Conservation (phyloP, 2,329 filamentous ascomycete species). For the Apiospora phragmitis region DNA sequence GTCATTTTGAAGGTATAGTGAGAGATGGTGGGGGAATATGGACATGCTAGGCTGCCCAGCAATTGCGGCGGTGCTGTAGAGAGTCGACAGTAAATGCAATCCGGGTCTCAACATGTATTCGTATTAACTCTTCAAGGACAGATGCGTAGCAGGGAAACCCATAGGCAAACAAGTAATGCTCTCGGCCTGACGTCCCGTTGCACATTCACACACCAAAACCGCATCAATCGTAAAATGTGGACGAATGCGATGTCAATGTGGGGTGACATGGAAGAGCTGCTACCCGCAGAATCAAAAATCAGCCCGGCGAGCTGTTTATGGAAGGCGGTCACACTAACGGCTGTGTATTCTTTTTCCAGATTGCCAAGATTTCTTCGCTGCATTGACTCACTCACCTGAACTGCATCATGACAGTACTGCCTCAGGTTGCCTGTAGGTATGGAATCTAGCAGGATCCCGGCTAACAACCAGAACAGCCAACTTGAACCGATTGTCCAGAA, state of each 20-base stretch:
- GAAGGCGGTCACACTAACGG: slow-evolving; percentile 10
- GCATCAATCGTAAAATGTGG: slow-evolving; percentile 7
- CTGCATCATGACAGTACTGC: background rate
- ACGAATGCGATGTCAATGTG: slow-evolving; percentile 9
- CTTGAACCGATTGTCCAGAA: no score
- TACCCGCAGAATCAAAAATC: background rate
- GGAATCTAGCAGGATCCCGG: no score
- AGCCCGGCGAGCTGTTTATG: slow-evolving; percentile 8
- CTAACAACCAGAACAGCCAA: no score
- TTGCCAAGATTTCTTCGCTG: background rate
- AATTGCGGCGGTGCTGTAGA: background rate
- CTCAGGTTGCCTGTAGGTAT: no score
- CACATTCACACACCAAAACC: slow-evolving; percentile 8
- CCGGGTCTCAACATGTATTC: background rate
- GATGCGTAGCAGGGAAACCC: background rate
- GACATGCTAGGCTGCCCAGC: slow-evolving; percentile 32
- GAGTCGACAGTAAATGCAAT: background rate
- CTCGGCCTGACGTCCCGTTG: background rate
- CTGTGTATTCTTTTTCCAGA: background rate
- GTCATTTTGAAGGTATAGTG: slow-evolving; percentile 44
- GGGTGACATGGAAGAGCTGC: slow-evolving; percentile 5
- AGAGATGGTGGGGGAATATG: slow-evolving; percentile 30
- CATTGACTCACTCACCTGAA: background rate
- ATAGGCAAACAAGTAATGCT: background rate
- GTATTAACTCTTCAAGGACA: background rate